phyloP scores from a whole-genome alignment of 1,139 yeast genomes.

The Hyphopichia khmerensis region DNA sequence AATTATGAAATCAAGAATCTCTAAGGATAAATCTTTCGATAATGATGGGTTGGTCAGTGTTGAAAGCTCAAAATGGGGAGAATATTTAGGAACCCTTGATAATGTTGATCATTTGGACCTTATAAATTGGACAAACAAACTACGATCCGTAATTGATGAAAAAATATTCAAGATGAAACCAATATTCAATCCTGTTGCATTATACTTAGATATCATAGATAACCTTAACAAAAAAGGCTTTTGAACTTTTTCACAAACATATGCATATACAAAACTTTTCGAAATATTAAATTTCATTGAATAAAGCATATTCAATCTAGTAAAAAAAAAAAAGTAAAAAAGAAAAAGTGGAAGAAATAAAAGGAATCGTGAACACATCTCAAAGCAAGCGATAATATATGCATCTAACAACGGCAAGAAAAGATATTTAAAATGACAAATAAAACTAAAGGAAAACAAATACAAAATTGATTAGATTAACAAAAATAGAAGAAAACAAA shows the following conservation, averaged over 20 bases:
- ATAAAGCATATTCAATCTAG: too few relatives aligned
- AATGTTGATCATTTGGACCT: constrained; percentile 84
- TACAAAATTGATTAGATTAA: not conserved
- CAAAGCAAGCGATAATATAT: not conserved
- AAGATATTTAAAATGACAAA: too few relatives aligned
- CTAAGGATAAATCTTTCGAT: constrained; percentile 22
- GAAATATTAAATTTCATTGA: constrained; percentile 1
- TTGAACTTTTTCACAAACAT: constrained; percentile 19
- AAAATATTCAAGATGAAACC: constrained; percentile 34
- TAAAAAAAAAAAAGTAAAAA: constrained; percentile 3
- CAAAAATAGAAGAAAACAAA: not conserved
- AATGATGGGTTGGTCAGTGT: constrained; percentile 90
- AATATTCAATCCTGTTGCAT: constrained; percentile 67
- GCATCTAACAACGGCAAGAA: too few relatives aligned
- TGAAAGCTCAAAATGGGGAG: constrained; percentile 79
- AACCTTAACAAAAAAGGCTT: constrained; percentile 64
- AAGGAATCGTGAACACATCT: not conserved
- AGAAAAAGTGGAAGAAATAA: not conserved
- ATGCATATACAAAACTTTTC: not conserved
- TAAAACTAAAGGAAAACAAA: not conserved
- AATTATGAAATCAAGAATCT: constrained; percentile 41
- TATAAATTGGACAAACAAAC: constrained; percentile 75
- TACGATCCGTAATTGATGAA: constrained; percentile 37
- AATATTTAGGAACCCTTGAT: constrained; percentile 72
- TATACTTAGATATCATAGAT: constrained; percentile 74